Evolutionary conservation across 345 rosid genomes (phyloP).

Genomic region (Eucalyptus sp.): DNA sequence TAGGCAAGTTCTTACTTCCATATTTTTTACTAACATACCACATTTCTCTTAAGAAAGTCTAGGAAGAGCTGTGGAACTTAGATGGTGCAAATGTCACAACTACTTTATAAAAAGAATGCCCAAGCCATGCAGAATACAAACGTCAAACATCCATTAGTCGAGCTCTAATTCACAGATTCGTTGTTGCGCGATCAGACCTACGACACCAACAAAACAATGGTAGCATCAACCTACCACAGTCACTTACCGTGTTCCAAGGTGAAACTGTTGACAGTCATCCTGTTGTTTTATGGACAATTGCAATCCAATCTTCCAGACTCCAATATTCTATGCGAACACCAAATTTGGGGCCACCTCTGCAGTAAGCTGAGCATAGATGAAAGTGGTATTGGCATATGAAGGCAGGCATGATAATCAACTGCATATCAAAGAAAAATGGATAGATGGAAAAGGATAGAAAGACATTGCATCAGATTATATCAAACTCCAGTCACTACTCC

Average conservation of each 20-base stretch:
- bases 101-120: neutral
- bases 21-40: neutral
- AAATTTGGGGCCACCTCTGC: slow-evolving; percentile 77
- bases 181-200: no score
- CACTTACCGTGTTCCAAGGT: slow-evolving; percentile 76
- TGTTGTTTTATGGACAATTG: slow-evolving; percentile 40
- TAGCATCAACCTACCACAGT: neutral
- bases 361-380: slow-evolving; percentile 33
- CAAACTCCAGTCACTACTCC: no score
- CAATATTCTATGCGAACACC: slow-evolving; percentile 53
- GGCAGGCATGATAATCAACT: neutral
- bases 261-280: slow-evolving; percentile 61
- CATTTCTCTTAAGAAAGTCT: neutral
- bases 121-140: neutral
- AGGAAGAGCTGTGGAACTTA: neutral
- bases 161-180: neutral
- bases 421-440: neutral
- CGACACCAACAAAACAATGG: neutral
- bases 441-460: neutral
- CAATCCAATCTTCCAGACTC: slow-evolving; percentile 43
- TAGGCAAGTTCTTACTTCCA: neutral
- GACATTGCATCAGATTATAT: no score
- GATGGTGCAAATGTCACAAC: neutral
- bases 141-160: neutral
- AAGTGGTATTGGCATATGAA: neutral